phyloP scores from a whole-genome alignment of 2,329 filamentous ascomycete genomes.

The Verticillium albo-atrum region DNA sequence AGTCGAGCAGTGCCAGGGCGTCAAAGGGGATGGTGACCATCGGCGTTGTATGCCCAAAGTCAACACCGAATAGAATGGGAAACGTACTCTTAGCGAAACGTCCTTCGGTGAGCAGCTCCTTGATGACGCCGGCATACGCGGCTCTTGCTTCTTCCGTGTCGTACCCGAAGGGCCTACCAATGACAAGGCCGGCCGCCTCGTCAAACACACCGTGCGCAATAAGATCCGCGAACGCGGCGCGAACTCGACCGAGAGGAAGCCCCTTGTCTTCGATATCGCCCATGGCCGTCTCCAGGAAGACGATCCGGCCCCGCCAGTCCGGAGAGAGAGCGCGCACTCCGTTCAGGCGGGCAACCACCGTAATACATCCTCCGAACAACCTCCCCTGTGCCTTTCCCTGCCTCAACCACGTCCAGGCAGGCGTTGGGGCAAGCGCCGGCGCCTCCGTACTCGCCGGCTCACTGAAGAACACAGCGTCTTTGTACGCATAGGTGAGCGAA shows the following conservation, averaged over 20 bases:
- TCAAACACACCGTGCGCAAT: constrained; percentile 36
- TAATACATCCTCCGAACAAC: constrained; percentile 37
- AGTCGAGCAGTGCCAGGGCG: constrained; percentile 30
- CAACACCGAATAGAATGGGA: constrained; percentile 35
- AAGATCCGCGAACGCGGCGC: constrained; percentile 32
- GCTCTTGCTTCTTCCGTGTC: too few species aligned
- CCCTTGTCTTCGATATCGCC: constrained; percentile 18
- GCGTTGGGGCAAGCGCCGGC: constrained; percentile 21
- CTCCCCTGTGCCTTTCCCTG: constrained; percentile 32
- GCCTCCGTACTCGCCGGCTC: constrained; percentile 17
- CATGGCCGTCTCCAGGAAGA: constrained; percentile 36
- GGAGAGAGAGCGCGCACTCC: constrained; percentile 27
- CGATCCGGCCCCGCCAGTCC: constrained; percentile 30
- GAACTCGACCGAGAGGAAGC: constrained; percentile 22
- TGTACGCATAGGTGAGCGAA: too few species aligned
- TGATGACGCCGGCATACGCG: too few species aligned
- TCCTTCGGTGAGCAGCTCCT: too few species aligned
- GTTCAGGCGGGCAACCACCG: constrained; percentile 30
- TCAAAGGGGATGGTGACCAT: constrained; percentile 36
- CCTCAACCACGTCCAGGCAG: constrained; percentile 32
- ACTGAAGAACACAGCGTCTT: constrained; percentile 9
- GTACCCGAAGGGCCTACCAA: too few species aligned
- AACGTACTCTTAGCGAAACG: constrained; percentile 16
- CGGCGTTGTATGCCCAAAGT: constrained; percentile 37
- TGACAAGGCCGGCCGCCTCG: constrained; percentile 27